These are phyloP conservation scores for Periconia macrospinosa DNA, from an alignment of 2,329 filamentous ascomycete genomes.

Conservation along the genomic window DNA sequence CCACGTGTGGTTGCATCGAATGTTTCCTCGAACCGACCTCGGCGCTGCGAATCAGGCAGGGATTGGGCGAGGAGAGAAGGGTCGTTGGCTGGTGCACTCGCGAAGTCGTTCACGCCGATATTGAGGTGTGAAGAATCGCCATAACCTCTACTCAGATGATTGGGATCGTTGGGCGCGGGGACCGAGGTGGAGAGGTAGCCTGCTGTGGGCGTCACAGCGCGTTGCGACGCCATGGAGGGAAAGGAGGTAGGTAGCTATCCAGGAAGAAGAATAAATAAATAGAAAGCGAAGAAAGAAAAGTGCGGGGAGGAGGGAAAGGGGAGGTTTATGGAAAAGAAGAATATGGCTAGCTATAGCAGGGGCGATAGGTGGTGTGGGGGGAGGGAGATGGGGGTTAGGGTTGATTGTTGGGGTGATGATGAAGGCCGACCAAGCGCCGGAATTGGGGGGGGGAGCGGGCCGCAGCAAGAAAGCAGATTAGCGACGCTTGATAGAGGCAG, in stretches of 20 bases:
- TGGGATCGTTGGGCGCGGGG: conserved; percentile 38
- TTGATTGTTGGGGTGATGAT: neutral
- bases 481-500: too few relatives aligned
- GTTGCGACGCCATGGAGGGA: conserved; percentile 26
- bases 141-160: conserved; percentile 40
- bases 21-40: conserved; percentile 67
- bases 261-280: neutral
- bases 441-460: neutral
- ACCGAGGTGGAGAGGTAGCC: conserved; percentile 40
- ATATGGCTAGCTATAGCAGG: neutral
- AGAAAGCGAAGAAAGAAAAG: neutral
- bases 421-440: neutral
- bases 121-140: conserved; percentile 28
- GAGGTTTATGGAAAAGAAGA: neutral
- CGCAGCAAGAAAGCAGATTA: too few relatives aligned
- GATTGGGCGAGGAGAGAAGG: conserved; percentile 42
- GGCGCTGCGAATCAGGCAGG: conserved; percentile 21
- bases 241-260: neutral
- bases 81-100: conserved; percentile 35
- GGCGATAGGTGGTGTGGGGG: neutral
- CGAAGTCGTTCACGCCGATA: conserved; percentile 43
- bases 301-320: neutral
- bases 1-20: conserved; percentile 71
- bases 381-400: too few relatives aligned
- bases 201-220: conserved; percentile 29